Conservation (phyloP, 2,329 filamentous ascomycete genomes). For the Sporothrix inflata region DNA sequence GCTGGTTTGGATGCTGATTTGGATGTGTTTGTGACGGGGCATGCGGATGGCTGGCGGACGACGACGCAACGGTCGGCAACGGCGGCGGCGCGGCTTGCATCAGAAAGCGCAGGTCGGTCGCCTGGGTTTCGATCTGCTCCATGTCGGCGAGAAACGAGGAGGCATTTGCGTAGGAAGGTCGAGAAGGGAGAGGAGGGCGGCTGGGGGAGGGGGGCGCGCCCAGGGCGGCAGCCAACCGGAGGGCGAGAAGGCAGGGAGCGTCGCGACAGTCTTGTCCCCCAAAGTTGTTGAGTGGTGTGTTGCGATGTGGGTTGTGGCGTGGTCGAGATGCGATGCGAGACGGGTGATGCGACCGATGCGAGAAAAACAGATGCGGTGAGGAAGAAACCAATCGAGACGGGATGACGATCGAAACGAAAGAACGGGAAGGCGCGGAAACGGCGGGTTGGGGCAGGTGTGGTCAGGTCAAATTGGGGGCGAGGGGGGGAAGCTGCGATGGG, state of each 20-base stretch:
- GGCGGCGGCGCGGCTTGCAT: conserved; percentile 40
- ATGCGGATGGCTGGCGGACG: no score
- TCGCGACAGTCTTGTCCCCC: neutral
- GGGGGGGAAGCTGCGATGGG: neutral
- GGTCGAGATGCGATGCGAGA: neutral
- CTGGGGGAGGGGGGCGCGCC: neutral
- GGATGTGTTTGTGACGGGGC: conserved; percentile 14
- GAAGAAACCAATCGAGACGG: neutral
- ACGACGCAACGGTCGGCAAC: no score
- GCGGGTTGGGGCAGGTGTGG: neutral
- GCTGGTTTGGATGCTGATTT: neutral
- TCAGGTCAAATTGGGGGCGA: neutral
- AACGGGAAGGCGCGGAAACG: conserved; percentile 1
- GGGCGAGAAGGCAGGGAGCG: neutral
- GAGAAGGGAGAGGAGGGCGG: neutral
- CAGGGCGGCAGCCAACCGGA: neutral
- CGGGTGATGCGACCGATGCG: neutral
- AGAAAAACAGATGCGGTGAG: no score
- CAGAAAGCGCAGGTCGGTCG: conserved; percentile 57
- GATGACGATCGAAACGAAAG: conserved; percentile 3
- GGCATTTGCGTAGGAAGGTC: conserved; percentile 19
- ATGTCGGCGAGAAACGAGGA: conserved; percentile 46
- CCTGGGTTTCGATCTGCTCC: conserved; percentile 60
- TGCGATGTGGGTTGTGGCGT: conserved; percentile 12
- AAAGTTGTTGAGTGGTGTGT: neutral